Evolutionary conservation across 192 early-diverging fungal genomes (phyloP), one percentile per base, ranked within the genome.

Genomic region (Linderina pennispora): DNA sequence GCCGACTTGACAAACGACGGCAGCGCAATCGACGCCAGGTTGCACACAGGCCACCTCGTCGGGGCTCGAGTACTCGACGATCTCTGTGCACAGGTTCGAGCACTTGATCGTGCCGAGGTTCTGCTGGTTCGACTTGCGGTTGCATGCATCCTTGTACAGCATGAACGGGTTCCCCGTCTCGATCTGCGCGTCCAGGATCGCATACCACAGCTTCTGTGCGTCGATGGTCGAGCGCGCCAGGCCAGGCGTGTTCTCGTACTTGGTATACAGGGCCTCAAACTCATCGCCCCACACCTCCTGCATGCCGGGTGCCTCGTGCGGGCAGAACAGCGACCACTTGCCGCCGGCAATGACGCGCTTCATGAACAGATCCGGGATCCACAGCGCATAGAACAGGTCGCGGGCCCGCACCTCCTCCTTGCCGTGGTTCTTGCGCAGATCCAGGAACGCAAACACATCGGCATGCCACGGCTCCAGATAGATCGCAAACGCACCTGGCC

Each of bases 91-190:
- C 52, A 98, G 75, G 66, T 98, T 98, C 48, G 83, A 87, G 78
- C 92, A 98, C 71, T 92, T 95, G 83, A 98, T 98, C 13, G 94
- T 98, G 21, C 96, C 96, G 32, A 98, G 74, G 75, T 98, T 97
- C 74, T 97, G 91, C 74, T 98, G 96, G 77, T 98, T 98, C 14
- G 90, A 92, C 77, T 98, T 98, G 72, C 88, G 77, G 75, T 98
- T 98, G 78, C 96, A 98, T 20, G 96, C 90, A 75, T 98, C 96
- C 77, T 98, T 97, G 83, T 98, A 98, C 23, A 98, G 82, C 88
- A 98, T 97, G 56, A 88, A 98, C 4, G 96, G 96, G 8, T 84
- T 94, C 23, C 96, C 96, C 5, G 96, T 98, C 76, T 98, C 96
- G 19, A 87, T 90, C 71, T 98, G 96, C 13, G 92, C 74, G 44